phyloP scores from a whole-genome alignment of 805 yeast species.

The Metschnikowia shivogae region DNA sequence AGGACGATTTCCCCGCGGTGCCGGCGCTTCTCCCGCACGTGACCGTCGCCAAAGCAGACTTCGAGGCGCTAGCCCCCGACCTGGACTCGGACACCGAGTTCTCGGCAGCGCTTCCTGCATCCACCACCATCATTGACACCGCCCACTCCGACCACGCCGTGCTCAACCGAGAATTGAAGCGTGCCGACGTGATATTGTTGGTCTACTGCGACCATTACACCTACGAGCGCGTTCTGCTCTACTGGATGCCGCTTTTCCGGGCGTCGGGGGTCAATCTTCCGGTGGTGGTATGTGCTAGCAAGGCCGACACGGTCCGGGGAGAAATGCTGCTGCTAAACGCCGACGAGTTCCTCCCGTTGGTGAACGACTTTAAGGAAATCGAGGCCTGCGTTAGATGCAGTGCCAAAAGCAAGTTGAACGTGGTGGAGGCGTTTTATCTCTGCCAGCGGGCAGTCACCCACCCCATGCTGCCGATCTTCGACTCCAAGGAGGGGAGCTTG shows the following conservation, averaged over 20 bases:
- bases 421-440: slow-evolving; percentile 85
- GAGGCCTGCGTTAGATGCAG: slow-evolving; percentile 89
- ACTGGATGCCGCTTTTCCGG: slow-evolving; percentile 93
- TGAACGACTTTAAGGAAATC: slow-evolving; percentile 89
- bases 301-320: slow-evolving; percentile 48
- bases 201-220: slow-evolving; percentile 93
- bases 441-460: slow-evolving; percentile 92
- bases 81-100: slow-evolving; percentile 13
- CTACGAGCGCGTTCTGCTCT: slow-evolving; percentile 83
- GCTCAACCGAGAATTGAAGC: slow-evolving; percentile 69
- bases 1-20: slow-evolving; percentile 73
- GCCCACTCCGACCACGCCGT: slow-evolving; percentile 56
- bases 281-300: slow-evolving; percentile 85
- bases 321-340: slow-evolving; percentile 39
- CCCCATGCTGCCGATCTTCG: slow-evolving; percentile 90
- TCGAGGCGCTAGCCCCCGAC: slow-evolving; percentile 38
- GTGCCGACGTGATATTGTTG: slow-evolving; percentile 91
- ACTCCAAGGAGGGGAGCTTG: slow-evolving; percentile 79
- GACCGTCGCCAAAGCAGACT: slow-evolving; percentile 64
- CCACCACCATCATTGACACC: slow-evolving; percentile 79
- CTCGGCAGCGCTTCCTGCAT: slow-evolving; percentile 33
- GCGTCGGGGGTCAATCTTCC: slow-evolving; percentile 93
- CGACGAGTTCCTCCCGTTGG: slow-evolving; percentile 81
- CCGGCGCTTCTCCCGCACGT: slow-evolving; percentile 81
- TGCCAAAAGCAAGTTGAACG: slow-evolving; percentile 78